A percentile compares a stretch with the other conserved stretches of the same genome.
Conservation (phyloP, 441 rosid species). For the Bocquillonia castaneifolia region DNA sequence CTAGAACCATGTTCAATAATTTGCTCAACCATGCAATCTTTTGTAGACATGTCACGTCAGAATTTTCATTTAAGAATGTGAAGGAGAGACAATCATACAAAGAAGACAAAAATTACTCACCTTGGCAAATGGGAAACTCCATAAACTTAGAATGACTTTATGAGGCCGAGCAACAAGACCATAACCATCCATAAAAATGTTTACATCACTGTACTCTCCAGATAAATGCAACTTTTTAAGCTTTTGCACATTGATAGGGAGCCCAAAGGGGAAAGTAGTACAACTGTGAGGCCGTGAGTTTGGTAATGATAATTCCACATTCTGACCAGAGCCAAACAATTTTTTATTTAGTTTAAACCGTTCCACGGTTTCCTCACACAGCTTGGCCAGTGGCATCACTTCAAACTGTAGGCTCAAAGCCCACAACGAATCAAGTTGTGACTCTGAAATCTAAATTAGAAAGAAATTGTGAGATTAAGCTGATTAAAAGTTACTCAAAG, state of each 20-base stretch:
- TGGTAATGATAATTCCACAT: constrained; percentile 60
- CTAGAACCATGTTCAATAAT: neutral
- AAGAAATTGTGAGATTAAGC: constrained; percentile 5
- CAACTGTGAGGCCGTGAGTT: constrained; percentile 42
- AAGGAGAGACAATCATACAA: constrained; percentile 5
- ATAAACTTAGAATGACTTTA: constrained; percentile 70
- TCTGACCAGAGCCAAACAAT: constrained; percentile 46
- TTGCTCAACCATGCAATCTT: neutral
- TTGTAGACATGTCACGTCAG: neutral
- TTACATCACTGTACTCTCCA: constrained; percentile 58
- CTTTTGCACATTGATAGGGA: constrained; percentile 60
- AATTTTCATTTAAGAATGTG: constrained; percentile 4
- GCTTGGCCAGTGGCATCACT: constrained; percentile 69
- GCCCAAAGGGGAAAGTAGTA: constrained; percentile 55
- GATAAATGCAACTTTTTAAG: constrained; percentile 43
- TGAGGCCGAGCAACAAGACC: constrained; percentile 63
- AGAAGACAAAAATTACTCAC: constrained; percentile 37
- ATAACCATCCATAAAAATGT: constrained; percentile 53
- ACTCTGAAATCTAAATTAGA: constrained; percentile 58
- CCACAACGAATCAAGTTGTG: constrained; percentile 55
- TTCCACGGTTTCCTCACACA: constrained; percentile 65
- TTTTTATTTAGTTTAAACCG: constrained; percentile 48
- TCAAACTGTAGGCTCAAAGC: constrained; percentile 61
- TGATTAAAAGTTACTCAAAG: neutral
- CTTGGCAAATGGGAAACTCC: constrained; percentile 93